These are phyloP conservation scores for Coemansia sp. DNA, from an alignment of 192 early-diverging fungal genomes.

Conservation along the genomic window DNA sequence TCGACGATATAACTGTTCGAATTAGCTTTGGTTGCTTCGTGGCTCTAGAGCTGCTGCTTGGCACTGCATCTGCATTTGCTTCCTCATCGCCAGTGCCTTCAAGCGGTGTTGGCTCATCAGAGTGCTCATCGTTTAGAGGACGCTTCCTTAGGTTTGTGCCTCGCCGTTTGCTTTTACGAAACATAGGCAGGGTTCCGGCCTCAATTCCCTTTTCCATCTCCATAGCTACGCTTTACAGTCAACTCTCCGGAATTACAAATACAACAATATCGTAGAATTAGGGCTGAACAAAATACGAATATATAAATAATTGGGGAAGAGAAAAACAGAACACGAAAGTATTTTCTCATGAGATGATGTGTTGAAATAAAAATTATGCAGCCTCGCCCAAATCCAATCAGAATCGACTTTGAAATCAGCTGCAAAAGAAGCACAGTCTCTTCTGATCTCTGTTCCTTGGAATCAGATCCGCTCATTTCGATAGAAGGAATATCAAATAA, in stretches of 20 bases:
- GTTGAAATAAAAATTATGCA: no score
- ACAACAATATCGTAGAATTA: background rate
- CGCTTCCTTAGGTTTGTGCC: constrained; percentile 47
- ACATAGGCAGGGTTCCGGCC: background rate
- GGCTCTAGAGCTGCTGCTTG: constrained; percentile 36
- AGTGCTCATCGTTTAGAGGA: constrained; percentile 25
- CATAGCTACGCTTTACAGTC: background rate
- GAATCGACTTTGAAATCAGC: no score
- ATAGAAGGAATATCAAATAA: no score
- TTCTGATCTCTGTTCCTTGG: no score
- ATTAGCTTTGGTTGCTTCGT: constrained; percentile 53
- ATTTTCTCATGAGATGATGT: no score
- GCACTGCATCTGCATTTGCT: constrained; percentile 7
- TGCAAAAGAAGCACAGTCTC: no score
- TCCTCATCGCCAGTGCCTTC: constrained; percentile 33
- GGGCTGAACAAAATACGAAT: no score
- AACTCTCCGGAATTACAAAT: background rate
- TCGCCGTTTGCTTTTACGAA: constrained; percentile 49
- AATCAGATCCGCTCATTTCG: no score
- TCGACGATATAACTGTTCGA: constrained; percentile 32
- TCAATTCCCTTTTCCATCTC: background rate
- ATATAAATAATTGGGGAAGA: no score
- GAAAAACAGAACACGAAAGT: background rate
- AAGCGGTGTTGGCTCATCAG: background rate
- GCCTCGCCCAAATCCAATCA: no score